Conservation (phyloP, 768 basidiomycete species). For the Suillus placidus region DNA sequence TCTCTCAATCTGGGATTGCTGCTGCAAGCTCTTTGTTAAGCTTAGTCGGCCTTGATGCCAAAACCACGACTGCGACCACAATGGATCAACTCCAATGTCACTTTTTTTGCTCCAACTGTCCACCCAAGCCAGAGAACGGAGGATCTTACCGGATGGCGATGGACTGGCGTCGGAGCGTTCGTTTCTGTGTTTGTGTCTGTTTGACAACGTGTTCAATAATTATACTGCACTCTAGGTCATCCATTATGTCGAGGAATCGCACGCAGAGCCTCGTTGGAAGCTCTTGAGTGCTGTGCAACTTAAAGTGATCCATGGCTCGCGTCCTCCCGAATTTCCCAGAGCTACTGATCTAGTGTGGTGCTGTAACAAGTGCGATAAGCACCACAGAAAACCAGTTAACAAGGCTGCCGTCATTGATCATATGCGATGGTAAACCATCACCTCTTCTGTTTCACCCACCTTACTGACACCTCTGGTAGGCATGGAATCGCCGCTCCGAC, state of each 20-base stretch:
- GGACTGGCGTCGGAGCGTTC: constrained; percentile 4
- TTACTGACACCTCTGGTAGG: neutral
- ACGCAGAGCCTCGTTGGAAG: constrained; percentile 1
- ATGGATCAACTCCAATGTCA: neutral
- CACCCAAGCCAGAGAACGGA: neutral
- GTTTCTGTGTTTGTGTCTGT: neutral
- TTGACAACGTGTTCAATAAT: neutral
- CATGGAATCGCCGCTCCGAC: constrained; percentile 4
- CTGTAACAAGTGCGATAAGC: neutral
- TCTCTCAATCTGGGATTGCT: neutral
- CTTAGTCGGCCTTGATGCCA: neutral
- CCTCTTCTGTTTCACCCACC: neutral
- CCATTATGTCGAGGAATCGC: neutral
- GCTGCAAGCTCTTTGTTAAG: neutral
- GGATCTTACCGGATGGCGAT: constrained; percentile 3
- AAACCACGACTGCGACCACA: neutral
- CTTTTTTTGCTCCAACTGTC: constrained; percentile 2
- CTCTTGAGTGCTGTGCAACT: constrained; percentile 8
- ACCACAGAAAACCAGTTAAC: neutral
- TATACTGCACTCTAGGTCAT: neutral
- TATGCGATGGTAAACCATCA: neutral
- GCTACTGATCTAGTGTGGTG: neutral
- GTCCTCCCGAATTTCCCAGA: neutral
- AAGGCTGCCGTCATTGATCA: neutral
- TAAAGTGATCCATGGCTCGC: neutral